These are phyloP conservation scores for Spiraea crenata DNA, from an alignment of 331 rosid species.

Conservation along the genomic window DNA sequence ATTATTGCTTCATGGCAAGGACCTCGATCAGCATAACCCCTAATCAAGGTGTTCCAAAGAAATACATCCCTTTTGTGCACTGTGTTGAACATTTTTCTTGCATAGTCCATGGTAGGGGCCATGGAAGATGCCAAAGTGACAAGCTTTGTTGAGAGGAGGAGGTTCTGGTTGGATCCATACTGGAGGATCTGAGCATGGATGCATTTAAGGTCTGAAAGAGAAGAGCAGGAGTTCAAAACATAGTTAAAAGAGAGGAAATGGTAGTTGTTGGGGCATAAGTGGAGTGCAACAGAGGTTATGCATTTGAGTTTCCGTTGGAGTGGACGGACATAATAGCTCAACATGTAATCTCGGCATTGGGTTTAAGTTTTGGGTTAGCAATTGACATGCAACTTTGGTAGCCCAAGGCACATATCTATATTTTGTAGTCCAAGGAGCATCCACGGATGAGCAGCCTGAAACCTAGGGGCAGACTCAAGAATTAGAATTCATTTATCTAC, in stretches of 20 bases:
- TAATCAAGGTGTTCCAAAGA: constrained; percentile 34
- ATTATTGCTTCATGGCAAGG: constrained; percentile 28
- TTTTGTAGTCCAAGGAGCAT: neutral
- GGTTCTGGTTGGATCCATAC: constrained; percentile 13
- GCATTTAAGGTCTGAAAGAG: constrained; percentile 15
- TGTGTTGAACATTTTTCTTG: constrained; percentile 20
- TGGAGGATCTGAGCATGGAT: constrained; percentile 15
- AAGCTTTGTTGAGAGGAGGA: constrained; percentile 19
- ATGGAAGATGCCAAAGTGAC: constrained; percentile 14
- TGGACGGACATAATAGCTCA: neutral
- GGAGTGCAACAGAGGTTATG: neutral
- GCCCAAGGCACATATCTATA: neutral
- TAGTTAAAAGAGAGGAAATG: constrained; percentile 14
- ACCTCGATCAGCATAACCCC: constrained; percentile 28
- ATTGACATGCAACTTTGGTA: neutral
- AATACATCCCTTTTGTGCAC: constrained; percentile 18
- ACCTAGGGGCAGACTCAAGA: neutral
- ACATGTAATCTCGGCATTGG: constrained; percentile 4
- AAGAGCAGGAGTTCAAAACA: constrained; percentile 16
- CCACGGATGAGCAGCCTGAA: neutral
- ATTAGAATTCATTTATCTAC: neutral
- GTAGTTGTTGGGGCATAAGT: neutral
- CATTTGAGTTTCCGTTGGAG: neutral
- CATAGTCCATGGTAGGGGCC: constrained; percentile 21
- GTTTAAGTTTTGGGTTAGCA: neutral